A percentile compares a stretch with the other conserved stretches of the same genome.
Evolutionary conservation across 1,139 yeast species (phyloP).

Genomic region (Saccharomycopsis hybrid): DNA sequence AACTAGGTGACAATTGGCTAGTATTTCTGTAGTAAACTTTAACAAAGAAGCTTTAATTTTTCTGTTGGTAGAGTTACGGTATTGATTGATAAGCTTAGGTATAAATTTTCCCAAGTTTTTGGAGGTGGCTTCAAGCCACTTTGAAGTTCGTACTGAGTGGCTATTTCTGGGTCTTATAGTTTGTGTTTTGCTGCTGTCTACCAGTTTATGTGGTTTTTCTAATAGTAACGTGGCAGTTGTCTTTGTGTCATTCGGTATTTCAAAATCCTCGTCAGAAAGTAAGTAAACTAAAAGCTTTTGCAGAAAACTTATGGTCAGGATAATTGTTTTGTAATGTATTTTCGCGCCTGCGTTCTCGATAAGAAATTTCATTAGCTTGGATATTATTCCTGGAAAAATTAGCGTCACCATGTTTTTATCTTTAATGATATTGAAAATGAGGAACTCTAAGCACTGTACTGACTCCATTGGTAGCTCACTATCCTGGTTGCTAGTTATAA

Average conservation of each 20-base stretch:
- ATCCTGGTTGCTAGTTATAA: background rate
- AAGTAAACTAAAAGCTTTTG: background rate
- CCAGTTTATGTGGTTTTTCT: no score
- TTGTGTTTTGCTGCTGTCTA: background rate
- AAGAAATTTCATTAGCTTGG: slow-evolving; percentile 15
- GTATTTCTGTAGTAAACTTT: background rate
- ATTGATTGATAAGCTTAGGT: background rate
- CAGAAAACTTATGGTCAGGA: background rate
- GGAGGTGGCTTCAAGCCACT: slow-evolving; percentile 1
- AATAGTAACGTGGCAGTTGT: no score
- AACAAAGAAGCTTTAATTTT: slow-evolving; percentile 3
- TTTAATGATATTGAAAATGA: slow-evolving; percentile 5
- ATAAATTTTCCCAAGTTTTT: slow-evolving; percentile 4
- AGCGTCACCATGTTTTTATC: slow-evolving; percentile 7
- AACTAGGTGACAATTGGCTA: background rate
- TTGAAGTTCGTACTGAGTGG: background rate
- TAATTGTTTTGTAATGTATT: background rate
- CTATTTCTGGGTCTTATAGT: background rate
- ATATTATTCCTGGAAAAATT: slow-evolving; percentile 17
- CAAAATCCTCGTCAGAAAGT: background rate
- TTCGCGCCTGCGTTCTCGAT: slow-evolving; percentile 5
- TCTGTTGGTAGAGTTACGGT: background rate
- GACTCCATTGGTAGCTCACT: background rate
- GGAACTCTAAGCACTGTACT: slow-evolving; percentile 1
- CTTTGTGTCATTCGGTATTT: no score